Base-by-base conservation (phyloP, 352 stramenopile genomes). In the Pythium guiyangense region DNA sequence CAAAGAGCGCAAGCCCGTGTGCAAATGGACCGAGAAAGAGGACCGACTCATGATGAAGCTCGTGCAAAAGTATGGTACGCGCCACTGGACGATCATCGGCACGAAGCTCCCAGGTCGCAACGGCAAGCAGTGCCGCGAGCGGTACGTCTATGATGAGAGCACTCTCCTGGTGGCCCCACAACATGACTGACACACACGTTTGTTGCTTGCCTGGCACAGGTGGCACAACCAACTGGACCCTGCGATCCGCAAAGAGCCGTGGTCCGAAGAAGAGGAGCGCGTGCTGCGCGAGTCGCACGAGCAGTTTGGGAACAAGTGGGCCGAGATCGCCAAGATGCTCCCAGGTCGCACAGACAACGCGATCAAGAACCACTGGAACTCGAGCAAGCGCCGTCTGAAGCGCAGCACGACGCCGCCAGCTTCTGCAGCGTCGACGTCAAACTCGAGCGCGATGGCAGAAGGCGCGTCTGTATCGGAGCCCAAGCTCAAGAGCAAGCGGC, bases 51-150 rank as follows among this genome's bases (percentile, higher is more conserved):
- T 98, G 72, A 71, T 92, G 53, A 86, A 88, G 60, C 73, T 92
- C 29, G 89, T 97, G 58, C 74, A 91, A 50, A 85, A 94, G 63
- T 96, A 94, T 52, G 97, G 97, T 49, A 91, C 84, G 18, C 98
- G 98, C 67, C 88, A 97, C 62, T 99, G 97, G 97, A 97, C 92
- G 15, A 85, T 98, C 69, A 99, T 99, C 57, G 94, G 96, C 54
- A 98, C 97, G 20, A 89, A 96, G 45, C 73, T 99, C 45, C 94
- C 94, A 18, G 96, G 96, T 2, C 77, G 96, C 50, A 93, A 92
- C 59, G 86, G 86, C 63, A 98, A 98, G 58, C 95, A 98, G 71
- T 98, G 95, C 59, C 85, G 93, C 42, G 95, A 98, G 77, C 83
- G 95, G 80, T 89, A 61, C 14, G 60, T 51, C 12, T 8, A 37